Evolutionary conservation across 2,329 filamentous ascomycete species (phyloP), one percentile per base, ranked within the genome.

Genomic region (Fusarium keratoplasticum): DNA sequence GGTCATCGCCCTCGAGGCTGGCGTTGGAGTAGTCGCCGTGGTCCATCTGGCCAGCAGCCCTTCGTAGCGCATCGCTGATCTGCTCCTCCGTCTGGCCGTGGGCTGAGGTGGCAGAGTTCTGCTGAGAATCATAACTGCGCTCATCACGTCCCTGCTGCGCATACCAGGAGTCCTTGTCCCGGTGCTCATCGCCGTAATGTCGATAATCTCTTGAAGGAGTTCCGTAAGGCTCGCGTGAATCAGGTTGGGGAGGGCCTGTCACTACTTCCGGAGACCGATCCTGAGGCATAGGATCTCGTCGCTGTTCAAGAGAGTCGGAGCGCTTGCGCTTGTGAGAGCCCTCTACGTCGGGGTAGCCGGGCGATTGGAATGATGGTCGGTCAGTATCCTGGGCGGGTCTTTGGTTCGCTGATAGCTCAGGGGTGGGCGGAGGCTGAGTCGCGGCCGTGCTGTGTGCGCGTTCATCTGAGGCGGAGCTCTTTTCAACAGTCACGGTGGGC

Each of bases 281-380:
- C 47, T 82, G 80, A 9, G 74, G 66, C 8, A 75, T 69, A 31
- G 68, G 71, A 25, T 87, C 85, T 73, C 83, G 83, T 63, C 83
- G 80, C 8, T 80, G 81, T 65, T 91, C 91, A 40, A 85, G 81
- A 7, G 92, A 94, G 54, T 86, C 84, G 8, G 93, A 94, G 69
- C 93, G 89, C 82, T 95, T 96, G 77, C 91, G 89, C 82, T 92
- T 93, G 76, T 90, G 87, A 20, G 87, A 83, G 18, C 77, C 80
- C 38, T 91, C 88, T n/a, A 80, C 78, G 35, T 87, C 85, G 7
- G 85, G 74, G 75, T 86, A 86, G 40, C 73, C 73, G 52, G 83
- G 75, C 2, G 85, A 78, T 60, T 83, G 83, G 70, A 85, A 84
- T 18, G 83, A 77, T 38, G 83, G 78, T 62, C 85, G 82, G 5